Evolutionary conservation across 352 stramenopile genomes (phyloP).

Genomic region (Pythium biforme): DNA sequence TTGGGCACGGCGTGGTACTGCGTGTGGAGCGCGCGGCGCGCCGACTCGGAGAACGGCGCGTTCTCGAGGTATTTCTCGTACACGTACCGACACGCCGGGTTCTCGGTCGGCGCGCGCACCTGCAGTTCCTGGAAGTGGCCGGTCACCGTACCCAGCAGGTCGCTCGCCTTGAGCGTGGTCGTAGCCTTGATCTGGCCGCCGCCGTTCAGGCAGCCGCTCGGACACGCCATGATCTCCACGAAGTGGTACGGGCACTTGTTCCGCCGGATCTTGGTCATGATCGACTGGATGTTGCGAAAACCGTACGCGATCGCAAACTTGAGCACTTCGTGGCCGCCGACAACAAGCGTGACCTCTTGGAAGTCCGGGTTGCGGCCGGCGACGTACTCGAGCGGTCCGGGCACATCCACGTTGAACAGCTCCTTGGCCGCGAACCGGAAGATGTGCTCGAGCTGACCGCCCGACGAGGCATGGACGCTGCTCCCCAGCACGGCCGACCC

Average conservation of each 20-base stretch:
- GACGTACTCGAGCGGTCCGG: conserved; percentile 83
- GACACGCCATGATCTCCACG: conserved; percentile 98
- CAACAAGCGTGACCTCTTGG: conserved; percentile 67
- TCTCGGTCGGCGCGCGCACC: conserved; percentile 55
- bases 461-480: conserved; percentile 68
- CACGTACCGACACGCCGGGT: conserved; percentile 73
- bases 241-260: conserved; percentile 94
- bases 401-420: conserved; percentile 86
- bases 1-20: conserved; percentile 84
- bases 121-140: conserved; percentile 64
- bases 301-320: conserved; percentile 95
- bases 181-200: conserved; percentile 91
- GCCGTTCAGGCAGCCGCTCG: conserved; percentile 96
- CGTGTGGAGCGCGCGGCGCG: conserved; percentile 66
- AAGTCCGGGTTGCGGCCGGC: conserved; percentile 90
- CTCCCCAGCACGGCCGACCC: conserved; percentile 54
- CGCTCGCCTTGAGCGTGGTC: conserved; percentile 50
- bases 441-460: conserved; percentile 91
- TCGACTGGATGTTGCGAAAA: conserved; percentile 96
- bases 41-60: conserved; percentile 67
- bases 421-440: conserved; percentile 89
- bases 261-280: conserved; percentile 92
- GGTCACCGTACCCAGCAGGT: conserved; percentile 66
- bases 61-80: conserved; percentile 83
- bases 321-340: conserved; percentile 83